Base-by-base conservation (phyloP, 768 basidiomycete species). In the Tulasnella sp. region DNA sequence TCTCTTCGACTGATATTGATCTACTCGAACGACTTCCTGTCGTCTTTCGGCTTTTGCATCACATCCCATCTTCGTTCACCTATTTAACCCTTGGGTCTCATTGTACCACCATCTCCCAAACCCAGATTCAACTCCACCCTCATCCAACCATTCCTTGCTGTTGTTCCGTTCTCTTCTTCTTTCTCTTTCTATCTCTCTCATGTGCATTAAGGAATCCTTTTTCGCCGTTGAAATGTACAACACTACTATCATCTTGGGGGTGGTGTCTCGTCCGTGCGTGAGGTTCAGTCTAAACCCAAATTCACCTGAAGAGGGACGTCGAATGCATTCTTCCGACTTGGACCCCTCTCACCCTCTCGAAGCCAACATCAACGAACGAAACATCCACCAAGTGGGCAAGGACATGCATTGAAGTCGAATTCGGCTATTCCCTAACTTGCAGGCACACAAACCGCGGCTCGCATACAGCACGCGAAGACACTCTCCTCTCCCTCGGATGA, bases 1-100 rank as follows among this genome's bases (percentile, higher is more conserved):
- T 40, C 52, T 72, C 59, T 72, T 72, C 64, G 71, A 72, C 35
- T 72, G 69, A 71, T 19, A 16, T 71, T 16, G 52, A 14, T 11
- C 34, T 66, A 19, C 32, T 40, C 35, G 22, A 37, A 4, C 66
- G 14, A n/a, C 26, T 67, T 67, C 66, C 67, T 16, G n/a, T 37
- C 67, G 7, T 62, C 39, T 14, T 32, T 4, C 37, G 16, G 17
- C 37, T 37, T 40, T 40, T 36, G 22, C 59, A 29, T 41, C 32
- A 26, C 36, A 59, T 59, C 52, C 32, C 52, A 59, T n/a, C 52
- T 59, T 59, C 52, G 52, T 59, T 36, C 64, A 32, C 59, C 35
- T 66, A 66, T 66, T 66, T 66, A 41, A 36, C 40, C 64, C 29
- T 34, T 14, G 14, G n/a, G n/a, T 47, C 26, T 35, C 62, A 37